Evolutionary conservation across 2,329 filamentous ascomycete genomes (phyloP), one percentile per base, ranked within the genome.

Genomic region (Sclerotinia nivalis): DNA sequence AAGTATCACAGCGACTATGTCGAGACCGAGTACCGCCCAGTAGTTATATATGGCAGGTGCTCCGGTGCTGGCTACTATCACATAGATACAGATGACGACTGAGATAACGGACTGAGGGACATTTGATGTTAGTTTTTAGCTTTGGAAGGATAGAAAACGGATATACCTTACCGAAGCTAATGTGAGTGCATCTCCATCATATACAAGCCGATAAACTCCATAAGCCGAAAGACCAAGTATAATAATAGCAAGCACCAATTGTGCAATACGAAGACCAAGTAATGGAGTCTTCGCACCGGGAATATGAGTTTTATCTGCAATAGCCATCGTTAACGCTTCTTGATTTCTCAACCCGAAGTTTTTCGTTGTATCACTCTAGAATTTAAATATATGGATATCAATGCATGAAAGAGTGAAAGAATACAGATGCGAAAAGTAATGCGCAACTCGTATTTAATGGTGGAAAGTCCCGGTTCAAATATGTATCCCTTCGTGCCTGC

Each of bases 11-110:
- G 28, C 50, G 28, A 58, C 1, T 5, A 69, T 58, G 20, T 69
- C 68, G 20, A 69, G 68, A 37, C 40, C 61, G 18, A 69, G 50
- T 22, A 69, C 43, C 12, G 61, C 68, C 60, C 61, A 69, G 40
- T 66, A 66, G 61, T 69, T 69, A 34, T 69, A 69, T 2, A 66
- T 13, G 20, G 4, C 20, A 5, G 60, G 68, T 25, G 28, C 31
- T 18, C 15, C 13, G 0, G 45, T 31, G 18, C 47, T 66, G n/a
- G 68, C 60, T 9, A 20, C 7, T 4, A 69, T 45, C 18, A 66
- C 34, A 56, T 69, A 69, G 68, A 52, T 2, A 31, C 49, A 47
- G 13, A 66, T 56, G 10, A 69, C 31, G 13, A 66, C 52, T 40
- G 68, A 56, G n/a, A 58, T 31, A 10, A 28, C 20, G 9, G 68